Base-by-base conservation (phyloP, 768 basidiomycete species). In the Epithele typhae region DNA sequence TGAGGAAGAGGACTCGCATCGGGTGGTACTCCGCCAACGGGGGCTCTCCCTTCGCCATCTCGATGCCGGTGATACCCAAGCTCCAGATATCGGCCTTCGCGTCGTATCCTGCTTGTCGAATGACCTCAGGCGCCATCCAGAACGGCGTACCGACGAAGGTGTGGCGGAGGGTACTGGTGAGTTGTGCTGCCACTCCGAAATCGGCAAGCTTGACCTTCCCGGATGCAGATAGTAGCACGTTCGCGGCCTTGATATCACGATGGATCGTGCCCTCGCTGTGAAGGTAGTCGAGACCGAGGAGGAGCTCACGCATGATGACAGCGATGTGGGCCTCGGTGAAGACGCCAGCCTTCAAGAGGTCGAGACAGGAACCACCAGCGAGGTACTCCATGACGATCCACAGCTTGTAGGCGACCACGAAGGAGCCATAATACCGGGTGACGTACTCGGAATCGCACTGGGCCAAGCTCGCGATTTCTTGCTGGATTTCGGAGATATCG, bases 321-420 rank as follows among this genome's bases (percentile, higher is more conserved):
- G 96, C 93, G 54, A 98, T 98, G 60, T 98, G 94, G 0, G 81
- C 77, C 67, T 99, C 96, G 12, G 86, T 81, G 65, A 97, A 96
- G 24, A 79, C 72, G 22, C 92, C 95, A 1, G 92, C 79, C 67
- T 95, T 96, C 56, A 98, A 79, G 45, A 99, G 77, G 67, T 98
- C 96, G 45, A 97, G 79, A 68, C 96, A 97, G 22, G 93, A 96
- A n/a, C 96, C 96, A 35, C 96, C 96, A 0, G 92, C 93, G 44
- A 98, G 84, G 68, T 92, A 99, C 67, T 99, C 96, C 96, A 99
- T 98, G 59, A 99, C 72, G 61, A 99, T 99, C 96, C 96, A 99
- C 19, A 99, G 75, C 67, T 97, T 95, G 74, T 95, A 98, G 27
- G 88, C 83, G 54, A 92, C 84, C 44, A 99, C 92, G 66, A 99